Evolutionary conservation across 306 rosid species (phyloP), one percentile per base, ranked within the genome.

Genomic region (Prosopis cineraria): DNA sequence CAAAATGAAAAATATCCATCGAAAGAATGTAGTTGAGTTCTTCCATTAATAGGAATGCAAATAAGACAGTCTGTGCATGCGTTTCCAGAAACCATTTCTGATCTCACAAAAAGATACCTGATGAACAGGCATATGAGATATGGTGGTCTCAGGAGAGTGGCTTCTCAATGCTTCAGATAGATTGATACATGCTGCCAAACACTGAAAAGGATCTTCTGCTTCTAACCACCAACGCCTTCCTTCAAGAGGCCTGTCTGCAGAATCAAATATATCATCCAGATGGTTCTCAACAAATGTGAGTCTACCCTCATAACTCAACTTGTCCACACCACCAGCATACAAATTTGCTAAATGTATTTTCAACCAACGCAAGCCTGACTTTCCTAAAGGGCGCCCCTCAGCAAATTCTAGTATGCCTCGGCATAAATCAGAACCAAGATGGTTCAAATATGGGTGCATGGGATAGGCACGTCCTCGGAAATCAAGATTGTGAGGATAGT

Each of bases 381-480:
- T 89, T 73, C 96, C 97, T 47, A 95, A 83, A 75, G 87, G 87
- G 5, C 98, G 98, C 39, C 98, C 98, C 88, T 93, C 98, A 20
- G 93, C 87, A 85, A 95, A 95, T 83, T 95, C 98, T 69, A 95
- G 83, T 81, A 91, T 82, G 69, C 99, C 98, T 88, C 99, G 88
- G 83, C 99, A 95, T 72, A 93, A 65, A 86, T 95, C 99, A 41
- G 99, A 95, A 79, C 99, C 99, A 82, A 93, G 95, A 89, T 95
- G 99, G 83, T 95, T 95, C 83, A 93, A 66, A 85, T 92, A 86
- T 45, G 99, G 96, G 81, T 95, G 98, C 98, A 95, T 91, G 70
- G 98, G 99, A 73, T 95, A 95, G 27, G 99, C 98, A 79, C 99
- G 98, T 31, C 99, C 99, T 63, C 98, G 90, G 71, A 95, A 95